Base-by-base conservation (phyloP, 352 stramenopile species). In the Globisporangium camurandrum region DNA sequence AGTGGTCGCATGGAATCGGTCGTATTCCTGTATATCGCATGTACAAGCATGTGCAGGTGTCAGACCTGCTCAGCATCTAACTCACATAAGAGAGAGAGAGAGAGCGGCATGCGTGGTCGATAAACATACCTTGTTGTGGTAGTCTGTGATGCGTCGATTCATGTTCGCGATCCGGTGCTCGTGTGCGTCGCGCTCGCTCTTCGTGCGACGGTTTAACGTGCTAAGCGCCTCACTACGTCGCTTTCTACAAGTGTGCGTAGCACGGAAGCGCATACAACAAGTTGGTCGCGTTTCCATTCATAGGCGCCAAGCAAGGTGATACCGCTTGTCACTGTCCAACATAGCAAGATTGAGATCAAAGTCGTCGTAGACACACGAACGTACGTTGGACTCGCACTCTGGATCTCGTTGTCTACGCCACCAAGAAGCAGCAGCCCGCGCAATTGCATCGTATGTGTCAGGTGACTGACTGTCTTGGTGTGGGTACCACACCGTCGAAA, bases 121-220 rank as follows among this genome's bases (percentile, higher is more conserved):
- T n/a, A 24, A 22, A 50, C 59, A 39, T 57, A 86, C 80, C 52
- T 79, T 71, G 51, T 71, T 69, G 60, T 88, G 75, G 54, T 89
- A 88, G 16, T 91, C 75, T 14, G 64, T 71, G 57, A 91, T 89
- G n/a, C 79, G 75, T 11, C 77, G 75, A 48, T 88, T 89, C 75
- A 91, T 88, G 48, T 91, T 65, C n/a, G 77, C 65, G 27, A 91
- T 80, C 34, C 77, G 75, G 1, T 66, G 51, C 41, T 77, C 74
- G 44, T 91, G 80, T 12, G 69, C 64, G 2, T 67, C 57, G 40
- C 75, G 68, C 44, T 88, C 72, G 34, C 61, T 57, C 12, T 79
- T 71, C 67, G 76, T 84, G 30, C 74, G 71, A 19, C 74, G 71
- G 2, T 68, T 55, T 34, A 86, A 71, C 17, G 66, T 86, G 24